phyloP scores from a whole-genome alignment of 1,284 basidiomycete genomes.

The Butyriboletus appendiculatus region DNA sequence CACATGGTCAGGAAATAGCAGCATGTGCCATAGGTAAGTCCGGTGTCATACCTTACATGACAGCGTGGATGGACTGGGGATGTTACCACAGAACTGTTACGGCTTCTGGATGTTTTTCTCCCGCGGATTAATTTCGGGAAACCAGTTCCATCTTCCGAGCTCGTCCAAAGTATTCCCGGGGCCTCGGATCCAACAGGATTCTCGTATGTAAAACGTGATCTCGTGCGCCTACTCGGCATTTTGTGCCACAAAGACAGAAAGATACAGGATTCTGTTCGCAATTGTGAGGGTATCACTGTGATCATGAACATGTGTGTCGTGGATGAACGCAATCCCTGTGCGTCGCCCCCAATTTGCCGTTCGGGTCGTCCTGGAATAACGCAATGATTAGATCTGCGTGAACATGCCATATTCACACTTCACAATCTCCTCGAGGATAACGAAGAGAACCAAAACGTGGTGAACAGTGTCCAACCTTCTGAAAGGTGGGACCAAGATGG shows the following conservation, averaged over 20 bases:
- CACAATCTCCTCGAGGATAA: conserved; percentile 78
- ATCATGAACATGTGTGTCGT: conserved; percentile 86
- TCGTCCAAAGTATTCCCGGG: conserved; percentile 20
- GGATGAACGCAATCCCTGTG: conserved; percentile 90
- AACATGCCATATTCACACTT: conserved; percentile 86
- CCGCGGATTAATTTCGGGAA: conserved; percentile 79
- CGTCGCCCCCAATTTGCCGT: conserved; percentile 37
- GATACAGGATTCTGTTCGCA: conserved; percentile 74
- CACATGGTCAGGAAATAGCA: conserved; percentile 47
- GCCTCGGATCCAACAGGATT: conserved; percentile 58
- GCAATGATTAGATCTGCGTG: conserved; percentile 68
- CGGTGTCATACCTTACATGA: neutral
- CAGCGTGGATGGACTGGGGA: conserved; percentile 13
- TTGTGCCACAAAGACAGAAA: conserved; percentile 61
- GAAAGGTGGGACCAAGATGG: conserved; percentile 61
- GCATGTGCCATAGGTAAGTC: conserved; percentile 62
- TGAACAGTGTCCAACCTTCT: conserved; percentile 69
- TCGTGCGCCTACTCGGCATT: conserved; percentile 80
- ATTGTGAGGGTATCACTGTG: conserved; percentile 71
- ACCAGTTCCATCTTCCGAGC: conserved; percentile 39
- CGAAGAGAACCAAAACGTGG: conserved; percentile 74
- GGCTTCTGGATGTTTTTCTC: conserved; percentile 69
- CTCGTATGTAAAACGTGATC: conserved; percentile 77
- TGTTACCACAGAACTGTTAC: conserved; percentile 57
- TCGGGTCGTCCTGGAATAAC: conserved; percentile 2